These are phyloP conservation scores for Pichia sp. DNA, from an alignment of 1,139 yeast species.

Conservation along the genomic window DNA sequence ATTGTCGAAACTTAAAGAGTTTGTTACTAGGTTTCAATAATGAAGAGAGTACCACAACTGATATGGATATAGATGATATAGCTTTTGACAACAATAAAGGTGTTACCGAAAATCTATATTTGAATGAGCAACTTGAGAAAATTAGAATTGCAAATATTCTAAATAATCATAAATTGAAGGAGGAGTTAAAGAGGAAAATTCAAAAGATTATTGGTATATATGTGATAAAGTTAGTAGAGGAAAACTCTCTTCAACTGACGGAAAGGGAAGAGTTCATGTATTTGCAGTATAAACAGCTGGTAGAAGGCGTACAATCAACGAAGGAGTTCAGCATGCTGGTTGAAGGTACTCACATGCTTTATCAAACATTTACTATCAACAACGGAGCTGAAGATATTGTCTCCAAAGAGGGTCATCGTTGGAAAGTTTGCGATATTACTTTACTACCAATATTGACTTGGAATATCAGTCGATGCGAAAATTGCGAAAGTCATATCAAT, in stretches of 20 bases:
- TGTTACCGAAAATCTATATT: background rate
- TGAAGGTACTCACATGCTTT: background rate
- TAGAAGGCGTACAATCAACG: slow-evolving; percentile 1
- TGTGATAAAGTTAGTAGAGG: background rate
- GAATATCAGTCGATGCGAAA: slow-evolving; percentile 13
- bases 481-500: slow-evolving; percentile 16
- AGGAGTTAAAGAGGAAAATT: background rate
- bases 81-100: background rate
- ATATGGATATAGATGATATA: background rate
- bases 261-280: slow-evolving; percentile 17
- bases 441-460: slow-evolving; percentile 20
- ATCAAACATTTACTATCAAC: background rate
- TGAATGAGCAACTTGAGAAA: background rate
- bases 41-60: background rate
- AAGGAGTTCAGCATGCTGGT: slow-evolving; percentile 10
- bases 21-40: background rate
- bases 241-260: no score
- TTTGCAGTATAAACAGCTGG: slow-evolving; percentile 13
- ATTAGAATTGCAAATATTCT: no score
- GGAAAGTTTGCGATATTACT: slow-evolving; percentile 22
- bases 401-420: slow-evolving; percentile 8
- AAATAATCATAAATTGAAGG: no score
- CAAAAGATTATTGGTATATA: background rate
- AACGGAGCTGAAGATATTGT: slow-evolving; percentile 3
- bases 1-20: slow-evolving; percentile 4